These are phyloP conservation scores for Leccinum griseonigrum DNA, from an alignment of 1,284 basidiomycete genomes.

Conservation along the genomic window DNA sequence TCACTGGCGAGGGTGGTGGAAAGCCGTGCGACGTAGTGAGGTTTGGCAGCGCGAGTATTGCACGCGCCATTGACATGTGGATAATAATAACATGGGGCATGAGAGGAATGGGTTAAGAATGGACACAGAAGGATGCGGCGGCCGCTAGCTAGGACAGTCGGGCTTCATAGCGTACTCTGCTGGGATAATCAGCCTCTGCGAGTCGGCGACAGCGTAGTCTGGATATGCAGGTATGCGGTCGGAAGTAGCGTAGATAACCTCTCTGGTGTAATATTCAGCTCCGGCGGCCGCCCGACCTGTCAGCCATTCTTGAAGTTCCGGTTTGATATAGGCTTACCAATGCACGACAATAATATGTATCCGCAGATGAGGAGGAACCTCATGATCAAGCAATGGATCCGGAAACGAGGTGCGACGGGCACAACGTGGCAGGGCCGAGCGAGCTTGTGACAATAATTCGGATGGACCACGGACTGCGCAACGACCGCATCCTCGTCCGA, in stretches of 20 bases:
- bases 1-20: background rate
- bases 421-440: background rate
- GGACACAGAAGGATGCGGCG: background rate
- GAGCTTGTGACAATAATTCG: background rate
- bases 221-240: background rate
- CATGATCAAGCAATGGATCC: background rate
- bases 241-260: background rate
- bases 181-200: background rate
- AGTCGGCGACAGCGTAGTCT: background rate
- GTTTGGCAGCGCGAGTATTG: background rate
- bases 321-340: background rate
- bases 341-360: background rate
- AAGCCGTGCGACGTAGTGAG: background rate
- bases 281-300: background rate
- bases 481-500: background rate
- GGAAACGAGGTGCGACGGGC: background rate
- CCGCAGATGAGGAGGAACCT: background rate
- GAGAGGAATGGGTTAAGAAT: constrained; percentile 2
- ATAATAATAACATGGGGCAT: constrained; percentile 15
- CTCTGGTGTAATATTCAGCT: background rate
- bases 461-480: background rate
- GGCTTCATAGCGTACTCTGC: background rate
- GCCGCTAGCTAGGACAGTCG: background rate
- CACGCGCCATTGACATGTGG: background rate
- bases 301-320: background rate